A percentile compares a stretch with the other conserved stretches of the same genome.
These are phyloP conservation scores for Yamagishiella unicocca DNA, from an alignment of 139 green algal genomes.

Conservation along the genomic window DNA sequence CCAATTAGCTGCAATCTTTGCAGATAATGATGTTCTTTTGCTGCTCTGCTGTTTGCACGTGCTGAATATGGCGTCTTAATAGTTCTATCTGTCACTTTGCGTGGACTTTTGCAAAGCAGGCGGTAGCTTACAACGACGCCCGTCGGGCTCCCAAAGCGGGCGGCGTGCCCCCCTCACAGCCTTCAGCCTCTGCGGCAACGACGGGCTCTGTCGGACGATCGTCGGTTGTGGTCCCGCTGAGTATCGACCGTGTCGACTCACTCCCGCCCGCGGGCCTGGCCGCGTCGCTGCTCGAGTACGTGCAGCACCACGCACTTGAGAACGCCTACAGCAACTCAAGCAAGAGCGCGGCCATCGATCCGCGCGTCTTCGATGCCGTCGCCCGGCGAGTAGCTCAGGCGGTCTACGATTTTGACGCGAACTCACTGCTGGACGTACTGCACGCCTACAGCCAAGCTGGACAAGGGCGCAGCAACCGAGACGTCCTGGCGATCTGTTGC, in stretches of 20 bases:
- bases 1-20: too few relatives aligned
- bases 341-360: not conserved
- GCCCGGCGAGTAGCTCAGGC: not conserved
- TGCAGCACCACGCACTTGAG: not conserved
- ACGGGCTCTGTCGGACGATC: not conserved
- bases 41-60: too few relatives aligned
- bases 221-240: not conserved
- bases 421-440: not conserved
- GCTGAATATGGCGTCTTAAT: too few relatives aligned
- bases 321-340: not conserved
- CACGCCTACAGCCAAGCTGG: not conserved
- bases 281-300: not conserved
- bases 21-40: too few relatives aligned
- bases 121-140: not conserved
- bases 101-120: too few relatives aligned
- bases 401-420: not conserved
- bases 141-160: not conserved
- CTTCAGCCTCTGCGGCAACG: not conserved
- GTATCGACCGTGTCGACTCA: not conserved
- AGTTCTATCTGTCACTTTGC: too few relatives aligned
- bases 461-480: not conserved
- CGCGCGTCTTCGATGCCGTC: not conserved
- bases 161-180: not conserved
- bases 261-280: not conserved
- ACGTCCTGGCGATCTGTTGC: slow-evolving; percentile 16